phyloP scores from a whole-genome alignment of 208 protist genomes.

The Naegleria fowleri region DNA sequence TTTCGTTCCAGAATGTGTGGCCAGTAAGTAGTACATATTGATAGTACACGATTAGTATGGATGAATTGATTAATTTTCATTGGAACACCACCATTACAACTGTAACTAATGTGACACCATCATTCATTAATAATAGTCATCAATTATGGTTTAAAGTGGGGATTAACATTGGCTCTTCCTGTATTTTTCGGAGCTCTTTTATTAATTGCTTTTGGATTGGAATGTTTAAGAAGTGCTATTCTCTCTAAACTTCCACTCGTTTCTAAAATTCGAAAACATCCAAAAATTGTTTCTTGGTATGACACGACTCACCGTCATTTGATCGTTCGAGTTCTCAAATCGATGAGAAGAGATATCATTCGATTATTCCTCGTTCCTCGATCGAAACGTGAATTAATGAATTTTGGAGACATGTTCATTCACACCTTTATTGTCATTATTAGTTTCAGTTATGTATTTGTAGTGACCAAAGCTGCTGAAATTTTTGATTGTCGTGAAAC shows the following conservation, averaged over 20 bases:
- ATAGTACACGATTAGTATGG: too few species aligned
- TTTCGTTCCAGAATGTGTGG: constrained; percentile 21
- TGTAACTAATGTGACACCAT: too few species aligned
- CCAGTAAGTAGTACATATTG: neutral
- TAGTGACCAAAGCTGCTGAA: constrained; percentile 4
- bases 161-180: neutral
- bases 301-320: neutral
- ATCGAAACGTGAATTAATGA: neutral
- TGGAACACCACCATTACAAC: too few species aligned
- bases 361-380: neutral
- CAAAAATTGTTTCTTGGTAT: neutral
- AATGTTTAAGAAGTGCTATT: neutral
- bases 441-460: constrained; percentile 23
- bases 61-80: too few species aligned
- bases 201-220: neutral
- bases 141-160: constrained; percentile 10
- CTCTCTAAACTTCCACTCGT: neutral
- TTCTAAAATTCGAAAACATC: neutral
- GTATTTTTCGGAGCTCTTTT: neutral
- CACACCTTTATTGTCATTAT: constrained; percentile 18
- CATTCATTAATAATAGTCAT: neutral
- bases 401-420: constrained; percentile 1
- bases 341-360: neutral
- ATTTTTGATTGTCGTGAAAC: neutral
- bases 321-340: neutral